Conservation (phyloP, 306 rosid species). For the Datisca glomerata region DNA sequence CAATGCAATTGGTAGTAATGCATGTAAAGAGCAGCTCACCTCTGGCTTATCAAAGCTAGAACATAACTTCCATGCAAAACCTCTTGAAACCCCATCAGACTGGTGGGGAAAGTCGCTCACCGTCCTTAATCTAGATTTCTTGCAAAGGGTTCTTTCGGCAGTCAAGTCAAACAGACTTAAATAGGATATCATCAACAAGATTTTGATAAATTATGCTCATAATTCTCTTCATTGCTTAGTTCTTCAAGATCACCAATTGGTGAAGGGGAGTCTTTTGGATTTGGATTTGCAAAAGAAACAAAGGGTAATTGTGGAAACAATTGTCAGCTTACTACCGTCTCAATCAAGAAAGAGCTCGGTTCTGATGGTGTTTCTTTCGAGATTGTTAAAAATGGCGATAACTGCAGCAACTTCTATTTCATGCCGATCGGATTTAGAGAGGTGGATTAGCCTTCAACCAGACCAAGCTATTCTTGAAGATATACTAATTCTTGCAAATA, state of each 20-base stretch:
- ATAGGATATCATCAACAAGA: constrained; percentile 85
- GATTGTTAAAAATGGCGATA: constrained; percentile 79
- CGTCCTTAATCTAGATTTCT: constrained; percentile 63
- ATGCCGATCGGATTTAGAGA: constrained; percentile 81
- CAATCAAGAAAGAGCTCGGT: constrained; percentile 87
- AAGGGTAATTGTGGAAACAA: constrained; percentile 75
- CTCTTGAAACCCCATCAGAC: constrained; percentile 65
- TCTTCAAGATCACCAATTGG: constrained; percentile 37
- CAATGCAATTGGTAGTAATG: constrained; percentile 73
- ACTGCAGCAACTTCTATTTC: constrained; percentile 65
- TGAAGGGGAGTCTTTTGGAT: constrained; percentile 49
- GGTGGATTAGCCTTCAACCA: constrained; percentile 80
- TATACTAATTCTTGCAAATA: constrained; percentile 61
- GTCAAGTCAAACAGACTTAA: constrained; percentile 84
- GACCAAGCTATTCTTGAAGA: constrained; percentile 99
- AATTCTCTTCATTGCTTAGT: constrained; percentile 72
- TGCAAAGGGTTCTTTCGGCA: constrained; percentile 64
- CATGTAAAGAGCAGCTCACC: constrained; percentile 89
- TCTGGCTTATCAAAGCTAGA: constrained; percentile 78
- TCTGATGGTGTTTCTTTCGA: constrained; percentile 93
- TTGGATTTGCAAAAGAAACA: constrained; percentile 74
- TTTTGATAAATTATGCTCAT: constrained; percentile 76
- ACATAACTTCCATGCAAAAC: constrained; percentile 53
- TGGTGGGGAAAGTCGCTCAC: constrained; percentile 93
- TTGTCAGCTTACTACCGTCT: constrained; percentile 63